phyloP scores from a whole-genome alignment of 768 basidiomycete genomes.

The Gelatoporia subvermispora region DNA sequence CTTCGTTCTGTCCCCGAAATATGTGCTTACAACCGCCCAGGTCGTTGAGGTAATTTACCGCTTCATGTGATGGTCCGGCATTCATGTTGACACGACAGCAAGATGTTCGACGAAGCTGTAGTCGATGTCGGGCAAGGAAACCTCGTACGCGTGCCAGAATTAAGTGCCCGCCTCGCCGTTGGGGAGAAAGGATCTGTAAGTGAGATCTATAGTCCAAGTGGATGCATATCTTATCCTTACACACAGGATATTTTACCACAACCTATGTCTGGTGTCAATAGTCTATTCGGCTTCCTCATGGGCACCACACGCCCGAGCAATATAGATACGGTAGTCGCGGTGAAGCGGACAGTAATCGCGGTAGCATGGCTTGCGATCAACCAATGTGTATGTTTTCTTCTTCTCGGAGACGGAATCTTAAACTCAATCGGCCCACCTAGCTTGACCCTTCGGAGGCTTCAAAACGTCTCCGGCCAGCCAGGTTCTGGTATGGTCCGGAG shows the following conservation, averaged over 20 bases:
- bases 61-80: neutral
- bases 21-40: conserved; percentile 28
- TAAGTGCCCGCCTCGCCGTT: conserved; percentile 68
- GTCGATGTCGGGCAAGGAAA: conserved; percentile 61
- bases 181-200: conserved; percentile 74
- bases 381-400: conserved; percentile 55
- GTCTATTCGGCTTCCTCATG: conserved; percentile 41
- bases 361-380: conserved; percentile 86
- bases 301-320: conserved; percentile 38
- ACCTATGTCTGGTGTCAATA: conserved; percentile 38
- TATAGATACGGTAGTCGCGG: conserved; percentile 62
- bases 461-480: conserved; percentile 57
- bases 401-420: neutral
- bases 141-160: conserved; percentile 70
- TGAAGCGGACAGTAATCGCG: conserved; percentile 74
- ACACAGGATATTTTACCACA: conserved; percentile 64
- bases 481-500: conserved; percentile 70
- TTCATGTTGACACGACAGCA: conserved; percentile 9
- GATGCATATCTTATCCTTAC: conserved; percentile 3
- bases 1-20: neutral
- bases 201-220: conserved; percentile 5
- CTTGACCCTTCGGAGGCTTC: conserved; percentile 55
- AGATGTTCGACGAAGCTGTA: conserved; percentile 83
- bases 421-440: conserved; percentile 33
- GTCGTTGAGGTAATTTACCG: conserved; percentile 63